These are phyloP conservation scores for Daphne laureola DNA, from an alignment of 441 rosid genomes.

Conservation along the genomic window DNA sequence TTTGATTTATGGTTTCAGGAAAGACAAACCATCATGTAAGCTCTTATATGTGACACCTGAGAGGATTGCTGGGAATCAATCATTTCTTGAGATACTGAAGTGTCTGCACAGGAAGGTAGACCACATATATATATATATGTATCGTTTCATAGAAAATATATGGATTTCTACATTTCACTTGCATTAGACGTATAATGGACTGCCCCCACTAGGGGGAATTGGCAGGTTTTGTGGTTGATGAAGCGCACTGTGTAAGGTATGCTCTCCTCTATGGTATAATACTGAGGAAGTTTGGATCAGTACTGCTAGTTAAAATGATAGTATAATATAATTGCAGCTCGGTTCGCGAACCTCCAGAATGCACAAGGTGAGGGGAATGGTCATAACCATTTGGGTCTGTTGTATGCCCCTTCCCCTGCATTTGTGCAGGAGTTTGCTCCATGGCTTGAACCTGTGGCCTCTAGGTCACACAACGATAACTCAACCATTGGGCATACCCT, in stretches of 20 bases:
- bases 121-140: too few species aligned
- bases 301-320: conserved; percentile 1
- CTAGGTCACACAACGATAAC: too few species aligned
- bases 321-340: too few species aligned
- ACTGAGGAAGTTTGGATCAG: neutral
- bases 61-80: conserved; percentile 65
- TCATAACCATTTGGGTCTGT: too few species aligned
- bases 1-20: conserved; percentile 28
- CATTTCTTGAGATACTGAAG: conserved; percentile 57
- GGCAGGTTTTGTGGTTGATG: conserved; percentile 88
- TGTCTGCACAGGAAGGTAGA: conserved; percentile 61
- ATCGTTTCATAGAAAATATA: neutral
- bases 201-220: conserved; percentile 41
- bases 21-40: conserved; percentile 73
- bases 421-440: too few species aligned
- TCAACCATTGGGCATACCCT: too few species aligned
- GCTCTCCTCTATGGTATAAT: conserved; percentile 2
- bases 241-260: conserved; percentile 95
- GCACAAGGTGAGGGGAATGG: too few species aligned
- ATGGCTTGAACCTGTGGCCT: too few species aligned
- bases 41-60: conserved; percentile 92
- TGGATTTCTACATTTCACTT: conserved; percentile 6
- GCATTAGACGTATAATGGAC: conserved; percentile 6
- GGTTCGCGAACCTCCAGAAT: too few species aligned
- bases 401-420: too few species aligned